Evolutionary conservation across 345 rosid genomes (phyloP), one percentile per base, ranked within the genome.

Genomic region (Murraya koenigii): DNA sequence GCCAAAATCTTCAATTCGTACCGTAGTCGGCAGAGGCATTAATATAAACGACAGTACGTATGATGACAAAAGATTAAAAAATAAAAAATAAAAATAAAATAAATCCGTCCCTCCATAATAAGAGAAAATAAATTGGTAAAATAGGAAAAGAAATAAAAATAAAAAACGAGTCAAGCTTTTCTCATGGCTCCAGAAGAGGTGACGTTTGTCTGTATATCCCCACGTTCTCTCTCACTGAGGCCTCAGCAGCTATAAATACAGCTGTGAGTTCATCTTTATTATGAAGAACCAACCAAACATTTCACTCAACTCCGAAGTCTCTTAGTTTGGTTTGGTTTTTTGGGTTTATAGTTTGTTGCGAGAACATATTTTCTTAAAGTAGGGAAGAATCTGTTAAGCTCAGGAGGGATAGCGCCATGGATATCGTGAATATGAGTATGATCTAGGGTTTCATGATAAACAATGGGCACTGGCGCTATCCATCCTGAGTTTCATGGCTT

Each of bases 371-470:
- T 38, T 30, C 14, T n/a, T 10, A 13, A 77, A 83, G 91, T 84
- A 83, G 69, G 68, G 90, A 85, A 87, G 89, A 84, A 84, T 90
- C 93, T 78, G 85, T 88, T 69, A 88, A 90, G 93, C 93, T 90
- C 93, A 90, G 93, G 93, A 90, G 93, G 93, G 93, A 90, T 90
- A 90, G 93, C 93, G 90, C 93, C 59, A 63, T 20, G 60, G 77
- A 30, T 39, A 4, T 8, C 36, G 39, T 20, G 20, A 28, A 10
- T 11, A 22, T n/a, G 26, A 0, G 0, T 3, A 8, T 58, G 61
- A 58, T 58, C 39, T 26, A 3, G 35, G 76, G 74, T 77, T 65
- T 69, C 36, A 71, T 13, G 2, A 17, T 52, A 52, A 52, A 52
- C 17, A 52, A 52, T 52, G 56, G 22, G 6, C 56, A 17, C 22